Percentiles rank a stretch among this genome's conserved stretches.
phyloP scores from a whole-genome alignment of 257 asterid genomes.

The Asclepias syriaca region DNA sequence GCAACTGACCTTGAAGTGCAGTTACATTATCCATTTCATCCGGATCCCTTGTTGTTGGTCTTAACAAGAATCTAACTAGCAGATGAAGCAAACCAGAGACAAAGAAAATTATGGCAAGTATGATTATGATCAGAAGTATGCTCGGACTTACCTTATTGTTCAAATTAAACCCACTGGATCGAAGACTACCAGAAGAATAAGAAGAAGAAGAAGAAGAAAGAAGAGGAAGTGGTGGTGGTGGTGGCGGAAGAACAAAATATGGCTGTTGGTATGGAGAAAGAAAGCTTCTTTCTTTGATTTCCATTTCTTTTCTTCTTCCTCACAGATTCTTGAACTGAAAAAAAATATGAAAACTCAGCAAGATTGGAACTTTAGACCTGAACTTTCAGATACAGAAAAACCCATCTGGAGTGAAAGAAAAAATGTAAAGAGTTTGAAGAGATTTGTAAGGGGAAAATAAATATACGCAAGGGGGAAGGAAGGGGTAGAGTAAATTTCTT shows the following conservation, averaged over 20 bases:
- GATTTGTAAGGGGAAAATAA: slow-evolving; percentile 10
- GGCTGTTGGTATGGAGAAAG: slow-evolving; percentile 53
- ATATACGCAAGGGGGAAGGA: slow-evolving; percentile 23
- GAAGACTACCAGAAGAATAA: slow-evolving; percentile 11
- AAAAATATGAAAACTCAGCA: slow-evolving; percentile 11
- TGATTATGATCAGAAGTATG: slow-evolving; percentile 59
- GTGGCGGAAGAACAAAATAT: slow-evolving; percentile 34
- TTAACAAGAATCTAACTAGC: slow-evolving; percentile 58
- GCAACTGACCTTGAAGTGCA: slow-evolving; percentile 83
- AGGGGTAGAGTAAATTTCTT: slow-evolving; percentile 17
- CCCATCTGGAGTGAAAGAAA: slow-evolving; percentile 17
- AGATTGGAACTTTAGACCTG: slow-evolving; percentile 31
- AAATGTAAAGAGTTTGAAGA: slow-evolving; percentile 11
- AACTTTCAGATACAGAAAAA: slow-evolving; percentile 16
- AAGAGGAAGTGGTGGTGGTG: slow-evolving; percentile 19
- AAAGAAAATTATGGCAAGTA: slow-evolving; percentile 78
- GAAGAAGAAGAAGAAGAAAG: slow-evolving; percentile 16
- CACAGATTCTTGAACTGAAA: not conserved
- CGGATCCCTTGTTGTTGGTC: slow-evolving; percentile 58
- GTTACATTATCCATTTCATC: slow-evolving; percentile 64
- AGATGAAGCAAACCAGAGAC: slow-evolving; percentile 80
- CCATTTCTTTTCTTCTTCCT: slow-evolving; percentile 21
- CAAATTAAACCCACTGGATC: slow-evolving; percentile 44
- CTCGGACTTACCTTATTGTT: slow-evolving; percentile 69
- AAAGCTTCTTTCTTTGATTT: slow-evolving; percentile 32